These are phyloP conservation scores for Protea cynaroides DNA, from an alignment of 164 flowering plant species.

Conservation along the genomic window DNA sequence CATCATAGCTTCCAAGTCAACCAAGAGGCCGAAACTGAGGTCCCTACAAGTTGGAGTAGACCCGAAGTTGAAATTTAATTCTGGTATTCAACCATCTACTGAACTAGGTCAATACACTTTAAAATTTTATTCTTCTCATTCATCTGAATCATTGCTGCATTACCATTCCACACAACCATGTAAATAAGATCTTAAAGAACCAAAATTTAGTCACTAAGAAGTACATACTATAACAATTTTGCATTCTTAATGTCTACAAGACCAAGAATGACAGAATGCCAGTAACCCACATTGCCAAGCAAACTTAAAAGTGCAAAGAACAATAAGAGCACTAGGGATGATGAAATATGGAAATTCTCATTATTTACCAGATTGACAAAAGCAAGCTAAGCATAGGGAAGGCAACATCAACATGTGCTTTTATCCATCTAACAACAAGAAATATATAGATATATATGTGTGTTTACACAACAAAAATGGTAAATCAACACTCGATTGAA, in stretches of 20 bases:
- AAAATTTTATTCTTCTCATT: background rate
- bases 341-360: conserved; percentile 10
- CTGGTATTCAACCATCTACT: background rate
- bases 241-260: background rate
- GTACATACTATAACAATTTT: background rate
- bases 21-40: background rate
- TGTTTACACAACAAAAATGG: conserved; percentile 34
- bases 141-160: background rate
- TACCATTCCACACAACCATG: background rate
- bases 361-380: conserved; percentile 23
- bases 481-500: conserved; percentile 20
- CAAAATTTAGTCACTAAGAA: background rate
- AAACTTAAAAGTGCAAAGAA: background rate
- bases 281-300: background rate
- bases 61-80: background rate
- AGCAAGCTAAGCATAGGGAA: conserved; percentile 19
- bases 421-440: conserved; percentile 28
- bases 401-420: conserved; percentile 21
- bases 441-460: conserved; percentile 25
- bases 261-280: too few species aligned
- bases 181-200: background rate
- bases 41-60: background rate
- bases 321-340: background rate
- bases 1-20: background rate
- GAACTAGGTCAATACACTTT: background rate